phyloP scores from a whole-genome alignment of 345 rosid species.

The Dovyalis caffra region DNA sequence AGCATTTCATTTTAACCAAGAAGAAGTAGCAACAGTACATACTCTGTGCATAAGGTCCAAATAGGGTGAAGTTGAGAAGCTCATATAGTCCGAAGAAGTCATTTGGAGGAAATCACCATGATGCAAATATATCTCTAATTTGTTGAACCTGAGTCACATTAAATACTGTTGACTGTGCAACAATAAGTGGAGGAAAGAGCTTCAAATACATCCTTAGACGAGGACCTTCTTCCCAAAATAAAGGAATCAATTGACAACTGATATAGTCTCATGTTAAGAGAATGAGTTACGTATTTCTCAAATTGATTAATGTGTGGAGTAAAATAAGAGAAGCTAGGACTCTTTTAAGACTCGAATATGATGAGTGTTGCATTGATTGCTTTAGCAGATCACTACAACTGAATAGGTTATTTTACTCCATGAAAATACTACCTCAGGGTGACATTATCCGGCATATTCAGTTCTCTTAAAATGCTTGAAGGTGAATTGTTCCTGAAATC shows the following conservation, averaged over 20 bases:
- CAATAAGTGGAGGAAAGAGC: slow-evolving; percentile 40
- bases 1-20: neutral
- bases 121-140: slow-evolving; percentile 45
- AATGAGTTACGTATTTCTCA: slow-evolving; percentile 46
- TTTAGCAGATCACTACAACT: too few species aligned
- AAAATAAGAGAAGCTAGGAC: slow-evolving; percentile 82
- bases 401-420: too few species aligned
- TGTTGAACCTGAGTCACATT: slow-evolving; percentile 60
- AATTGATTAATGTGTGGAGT: slow-evolving; percentile 49
- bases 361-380: slow-evolving; percentile 66
- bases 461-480: slow-evolving; percentile 56
- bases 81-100: slow-evolving; percentile 86
- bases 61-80: slow-evolving; percentile 83
- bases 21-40: slow-evolving; percentile 20
- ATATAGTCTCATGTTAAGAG: slow-evolving; percentile 50
- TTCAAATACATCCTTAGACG: too few species aligned
- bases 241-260: slow-evolving; percentile 59
- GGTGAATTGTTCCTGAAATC: slow-evolving; percentile 75
- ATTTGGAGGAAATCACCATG: slow-evolving; percentile 55
- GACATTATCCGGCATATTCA: slow-evolving; percentile 66
- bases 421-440: slow-evolving; percentile 57
- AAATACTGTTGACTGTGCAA: slow-evolving; percentile 27
- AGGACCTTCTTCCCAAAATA: slow-evolving; percentile 72
- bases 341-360: slow-evolving; percentile 79
- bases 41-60: slow-evolving; percentile 74